phyloP scores from a whole-genome alignment of 805 yeast genomes.

The Hanseniaspora singularis region DNA sequence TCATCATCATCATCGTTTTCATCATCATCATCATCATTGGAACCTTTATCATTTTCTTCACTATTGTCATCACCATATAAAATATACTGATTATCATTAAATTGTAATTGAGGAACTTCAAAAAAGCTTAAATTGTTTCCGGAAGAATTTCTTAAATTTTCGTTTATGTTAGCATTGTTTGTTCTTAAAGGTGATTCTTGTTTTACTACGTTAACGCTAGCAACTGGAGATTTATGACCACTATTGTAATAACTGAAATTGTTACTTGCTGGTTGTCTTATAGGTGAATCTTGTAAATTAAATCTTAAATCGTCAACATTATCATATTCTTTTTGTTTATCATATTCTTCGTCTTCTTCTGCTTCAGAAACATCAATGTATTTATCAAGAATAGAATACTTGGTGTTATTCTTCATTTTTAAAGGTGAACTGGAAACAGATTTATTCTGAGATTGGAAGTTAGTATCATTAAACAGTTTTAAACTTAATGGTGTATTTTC shows the following conservation, averaged over 20 bases:
- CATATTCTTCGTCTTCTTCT: conserved; percentile 4
- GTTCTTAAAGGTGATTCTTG: conserved; percentile 13
- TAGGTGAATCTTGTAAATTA: conserved; percentile 2
- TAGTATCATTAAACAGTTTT: background rate
- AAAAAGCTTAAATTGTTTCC: background rate
- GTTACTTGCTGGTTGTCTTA: conserved; percentile 3
- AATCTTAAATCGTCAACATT: background rate
- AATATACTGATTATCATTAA: background rate
- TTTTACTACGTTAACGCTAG: background rate
- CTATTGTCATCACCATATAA: no score
- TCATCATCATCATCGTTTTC: no score
- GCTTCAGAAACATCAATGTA: conserved; percentile 8
- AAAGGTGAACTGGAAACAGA: background rate
- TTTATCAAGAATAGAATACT: conserved; percentile 6
- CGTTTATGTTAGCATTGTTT: background rate
- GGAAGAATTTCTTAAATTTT: background rate
- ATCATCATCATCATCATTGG: no score
- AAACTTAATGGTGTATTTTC: background rate
- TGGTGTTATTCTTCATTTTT: background rate
- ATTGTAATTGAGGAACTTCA: conserved; percentile 11
- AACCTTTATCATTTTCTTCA: no score
- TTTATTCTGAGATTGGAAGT: background rate
- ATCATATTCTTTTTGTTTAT: background rate
- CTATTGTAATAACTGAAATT: background rate
- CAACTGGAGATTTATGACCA: conserved; percentile 11